A percentile compares a stretch with the other conserved stretches of the same genome.
phyloP scores from a whole-genome alignment of 2,329 filamentous ascomycete species.

The Fusarium transvaalense region DNA sequence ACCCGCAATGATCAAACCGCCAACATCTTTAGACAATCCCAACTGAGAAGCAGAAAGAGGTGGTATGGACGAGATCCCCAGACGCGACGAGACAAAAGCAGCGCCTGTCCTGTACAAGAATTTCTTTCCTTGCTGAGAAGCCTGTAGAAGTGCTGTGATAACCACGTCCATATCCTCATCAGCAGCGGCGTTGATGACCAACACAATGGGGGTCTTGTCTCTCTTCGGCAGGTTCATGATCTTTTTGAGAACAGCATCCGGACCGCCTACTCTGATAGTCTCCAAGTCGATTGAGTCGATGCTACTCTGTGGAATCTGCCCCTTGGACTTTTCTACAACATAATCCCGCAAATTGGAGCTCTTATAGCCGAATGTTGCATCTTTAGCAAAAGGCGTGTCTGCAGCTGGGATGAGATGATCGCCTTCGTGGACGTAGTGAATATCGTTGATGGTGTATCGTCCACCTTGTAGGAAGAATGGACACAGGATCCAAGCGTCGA shows the following conservation, averaged over 20 bases:
- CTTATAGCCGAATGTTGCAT: constrained; percentile 69
- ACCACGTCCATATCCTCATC: constrained; percentile 69
- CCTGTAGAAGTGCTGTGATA: constrained; percentile 60
- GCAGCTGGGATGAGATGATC: constrained; percentile 57
- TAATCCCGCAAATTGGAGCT: constrained; percentile 62
- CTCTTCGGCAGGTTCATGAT: constrained; percentile 51
- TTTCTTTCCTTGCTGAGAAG: constrained; percentile 50
- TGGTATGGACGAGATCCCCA: constrained; percentile 64
- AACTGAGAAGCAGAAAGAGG: constrained; percentile 63
- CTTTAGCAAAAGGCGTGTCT: constrained; percentile 67
- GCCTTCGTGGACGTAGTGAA: constrained; percentile 69
- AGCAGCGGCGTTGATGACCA: constrained; percentile 66
- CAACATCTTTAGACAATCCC: constrained; percentile 53
- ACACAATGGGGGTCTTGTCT: constrained; percentile 48
- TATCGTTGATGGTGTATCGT: constrained; percentile 66
- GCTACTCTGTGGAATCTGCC: constrained; percentile 54
- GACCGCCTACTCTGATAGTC: constrained; percentile 62
- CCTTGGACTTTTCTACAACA: constrained; percentile 65
- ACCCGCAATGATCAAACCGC: constrained; percentile 67
- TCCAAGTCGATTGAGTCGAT: constrained; percentile 60
- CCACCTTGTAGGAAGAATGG: constrained; percentile 72
- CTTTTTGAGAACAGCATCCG: constrained; percentile 56
- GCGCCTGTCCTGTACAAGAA: constrained; percentile 58
- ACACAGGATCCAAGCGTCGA: constrained; percentile 67
- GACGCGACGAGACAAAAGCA: constrained; percentile 60